Base-by-base conservation (phyloP, 148 eudicot species). In the Vaccinium myrtillus region DNA sequence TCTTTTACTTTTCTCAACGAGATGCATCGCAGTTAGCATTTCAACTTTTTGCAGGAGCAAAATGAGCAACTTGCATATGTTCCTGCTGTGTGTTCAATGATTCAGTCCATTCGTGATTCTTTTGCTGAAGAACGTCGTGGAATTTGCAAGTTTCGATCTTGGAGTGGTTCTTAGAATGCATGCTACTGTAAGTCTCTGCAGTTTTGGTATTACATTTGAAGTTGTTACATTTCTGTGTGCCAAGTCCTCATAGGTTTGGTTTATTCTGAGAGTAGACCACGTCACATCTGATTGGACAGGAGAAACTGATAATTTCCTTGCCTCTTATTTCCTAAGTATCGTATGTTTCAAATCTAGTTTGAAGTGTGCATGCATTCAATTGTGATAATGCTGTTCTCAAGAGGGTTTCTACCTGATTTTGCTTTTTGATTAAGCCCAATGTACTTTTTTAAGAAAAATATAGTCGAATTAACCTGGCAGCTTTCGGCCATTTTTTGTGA, bases 121-220 rank as follows among this genome's bases (percentile, higher is more conserved):
- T 92, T 97, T 65, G 75, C 86, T 59, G 95, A 92, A 78, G 86
- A 87, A 85, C 99, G 98, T 59, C 98, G 99, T 75, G 99, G 99
- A 87, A 94, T 97, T 82, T 95, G 99, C 95, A 95, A 89, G 88
- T 95, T 84, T 67, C 90, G 94, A 87, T 86, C 88, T 18, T 87
- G 93, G 93, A 86, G 77, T 84, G 90, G 84, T 81, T 82, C 91
- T 65, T 92, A 30, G 86, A 90, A 84, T 78, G n/a, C 65, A 8
- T 75, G 21, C n/a, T 14, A 30, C 48, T 13, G 78, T 85, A 75
- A 78, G 81, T 82, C 78, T 71, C 6, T 50, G 23, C 70, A 53
- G 80, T 67, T 73, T 39, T 19, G 58, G 50, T 32, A 30, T 25
- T 69, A 5, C 61, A 69, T 67, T 67, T 25, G 48, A 67, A 81